These are phyloP conservation scores for Microbotryum scabiosae DNA, from an alignment of 1,284 basidiomycete genomes.

Conservation along the genomic window DNA sequence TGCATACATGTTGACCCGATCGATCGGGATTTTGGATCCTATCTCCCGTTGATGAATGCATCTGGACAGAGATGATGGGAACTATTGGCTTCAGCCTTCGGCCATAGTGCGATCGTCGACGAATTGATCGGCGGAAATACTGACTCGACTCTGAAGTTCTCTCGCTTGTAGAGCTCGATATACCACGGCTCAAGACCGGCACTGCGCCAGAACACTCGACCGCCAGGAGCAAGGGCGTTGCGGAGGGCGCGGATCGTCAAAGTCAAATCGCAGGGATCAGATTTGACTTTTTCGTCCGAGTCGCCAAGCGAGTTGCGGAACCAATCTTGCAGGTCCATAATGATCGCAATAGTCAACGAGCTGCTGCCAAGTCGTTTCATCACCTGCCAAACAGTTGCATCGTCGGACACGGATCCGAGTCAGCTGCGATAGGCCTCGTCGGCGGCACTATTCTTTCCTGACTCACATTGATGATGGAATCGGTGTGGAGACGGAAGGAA, in stretches of 20 bases:
- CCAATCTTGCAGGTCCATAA: slow-evolving; percentile 68
- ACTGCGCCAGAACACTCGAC: slow-evolving; percentile 61
- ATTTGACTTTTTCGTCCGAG: slow-evolving; percentile 7
- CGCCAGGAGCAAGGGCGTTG: slow-evolving; percentile 55
- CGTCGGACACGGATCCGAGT: slow-evolving; percentile 16
- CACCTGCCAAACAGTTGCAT: slow-evolving; percentile 47
- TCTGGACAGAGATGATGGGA: slow-evolving; percentile 30
- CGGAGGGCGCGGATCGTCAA: slow-evolving; percentile 49
- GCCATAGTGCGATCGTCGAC: too few relatives aligned
- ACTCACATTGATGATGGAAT: slow-evolving; percentile 63
- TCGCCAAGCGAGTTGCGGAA: slow-evolving; percentile 51
- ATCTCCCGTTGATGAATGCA: slow-evolving; percentile 35
- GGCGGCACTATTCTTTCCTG: background rate
- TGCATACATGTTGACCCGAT: slow-evolving; percentile 57
- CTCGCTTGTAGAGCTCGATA: slow-evolving; percentile 49
- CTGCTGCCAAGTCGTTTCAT: slow-evolving; percentile 43
- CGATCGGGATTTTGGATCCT: slow-evolving; percentile 45
- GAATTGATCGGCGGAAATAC: slow-evolving; percentile 40
- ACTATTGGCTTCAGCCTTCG: too few relatives aligned
- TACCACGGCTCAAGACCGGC: slow-evolving; percentile 70
- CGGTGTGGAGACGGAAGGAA: slow-evolving; percentile 66
- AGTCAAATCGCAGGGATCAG: slow-evolving; percentile 39
- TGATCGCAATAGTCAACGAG: slow-evolving; percentile 56
- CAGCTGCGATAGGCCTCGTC: background rate
- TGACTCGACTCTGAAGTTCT: slow-evolving; percentile 48